phyloP scores from a whole-genome alignment of 352 stramenopile genomes.

The Phytophthora citrophthora region DNA sequence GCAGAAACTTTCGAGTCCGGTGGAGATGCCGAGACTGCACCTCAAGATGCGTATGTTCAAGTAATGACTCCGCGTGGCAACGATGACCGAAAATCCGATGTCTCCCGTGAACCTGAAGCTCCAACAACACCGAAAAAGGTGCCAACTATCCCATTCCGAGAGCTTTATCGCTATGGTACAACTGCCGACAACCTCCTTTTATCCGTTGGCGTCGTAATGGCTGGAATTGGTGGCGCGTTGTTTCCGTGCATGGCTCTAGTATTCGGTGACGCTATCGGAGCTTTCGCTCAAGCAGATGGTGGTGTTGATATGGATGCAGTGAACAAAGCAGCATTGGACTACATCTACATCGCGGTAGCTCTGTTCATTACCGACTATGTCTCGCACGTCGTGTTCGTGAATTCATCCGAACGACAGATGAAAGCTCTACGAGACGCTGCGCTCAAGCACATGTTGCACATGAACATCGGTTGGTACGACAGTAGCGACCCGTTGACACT shows the following conservation, averaged over 20 bases:
- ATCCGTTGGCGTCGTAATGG: slow-evolving; percentile 34
- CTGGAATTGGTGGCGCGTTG: slow-evolving; percentile 20
- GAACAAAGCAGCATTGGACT: slow-evolving; percentile 32
- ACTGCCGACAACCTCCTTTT: slow-evolving; percentile 37
- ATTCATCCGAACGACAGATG: slow-evolving; percentile 48
- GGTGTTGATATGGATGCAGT: slow-evolving; percentile 30
- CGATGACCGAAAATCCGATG: not conserved
- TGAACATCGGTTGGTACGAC: slow-evolving; percentile 60
- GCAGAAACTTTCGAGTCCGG: too few species aligned
- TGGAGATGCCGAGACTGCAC: not conserved
- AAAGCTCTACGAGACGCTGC: slow-evolving; percentile 35
- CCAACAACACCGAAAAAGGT: not conserved
- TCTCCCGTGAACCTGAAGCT: not conserved
- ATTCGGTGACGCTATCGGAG: slow-evolving; percentile 46
- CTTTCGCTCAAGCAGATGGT: slow-evolving; percentile 25
- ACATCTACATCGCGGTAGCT: slow-evolving; percentile 36
- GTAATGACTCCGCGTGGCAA: not conserved
- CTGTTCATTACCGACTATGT: slow-evolving; percentile 48
- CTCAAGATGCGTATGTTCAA: not conserved
- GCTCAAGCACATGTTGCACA: slow-evolving; percentile 46
- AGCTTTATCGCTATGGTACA: slow-evolving; percentile 48
- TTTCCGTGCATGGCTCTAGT: slow-evolving; percentile 13
- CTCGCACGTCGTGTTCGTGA: slow-evolving; percentile 38
- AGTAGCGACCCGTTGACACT: slow-evolving; percentile 36
- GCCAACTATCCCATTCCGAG: slow-evolving; percentile 24